Evolutionary conservation across 2,329 filamentous ascomycete genomes (phyloP).

Genomic region (Fusarium buharicum): DNA sequence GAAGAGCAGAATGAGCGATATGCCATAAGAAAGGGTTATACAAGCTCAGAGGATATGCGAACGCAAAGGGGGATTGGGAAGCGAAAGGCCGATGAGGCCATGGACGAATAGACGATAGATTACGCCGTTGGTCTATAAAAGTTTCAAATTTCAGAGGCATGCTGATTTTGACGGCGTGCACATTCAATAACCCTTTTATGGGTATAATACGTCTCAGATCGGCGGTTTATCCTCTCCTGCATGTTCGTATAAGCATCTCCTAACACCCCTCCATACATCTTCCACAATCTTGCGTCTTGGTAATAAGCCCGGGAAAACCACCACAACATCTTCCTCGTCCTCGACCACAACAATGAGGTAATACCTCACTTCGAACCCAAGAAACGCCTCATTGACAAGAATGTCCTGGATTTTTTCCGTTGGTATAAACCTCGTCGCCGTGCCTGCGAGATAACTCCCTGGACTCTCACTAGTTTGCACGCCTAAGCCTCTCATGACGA

Average conservation of each 20-base stretch:
- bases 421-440: constrained; percentile 75
- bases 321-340: constrained; percentile 86
- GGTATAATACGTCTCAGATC: constrained; percentile 21
- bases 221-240: constrained; percentile 49
- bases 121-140: constrained; percentile 6
- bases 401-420: constrained; percentile 93
- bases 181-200: constrained; percentile 7
- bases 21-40: constrained; percentile 70
- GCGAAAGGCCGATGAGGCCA: constrained; percentile 43
- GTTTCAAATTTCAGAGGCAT: constrained; percentile 5
- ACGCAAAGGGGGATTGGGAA: constrained; percentile 48
- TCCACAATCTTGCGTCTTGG: constrained; percentile 81
- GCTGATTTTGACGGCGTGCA: constrained; percentile 7
- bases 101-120: constrained; percentile 37
- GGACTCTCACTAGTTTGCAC: constrained; percentile 82
- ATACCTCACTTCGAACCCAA: constrained; percentile 88
- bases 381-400: constrained; percentile 93
- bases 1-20: constrained; percentile 69
- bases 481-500: constrained; percentile 88
- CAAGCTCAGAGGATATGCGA: constrained; percentile 61
- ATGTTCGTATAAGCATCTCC: constrained; percentile 79
- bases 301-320: constrained; percentile 89
- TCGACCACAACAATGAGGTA: constrained; percentile 92
- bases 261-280: constrained; percentile 87
- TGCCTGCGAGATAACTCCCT: constrained; percentile 66